Conservation (phyloP, 768 basidiomycete species). For the Psilocybe tampanensis region DNA sequence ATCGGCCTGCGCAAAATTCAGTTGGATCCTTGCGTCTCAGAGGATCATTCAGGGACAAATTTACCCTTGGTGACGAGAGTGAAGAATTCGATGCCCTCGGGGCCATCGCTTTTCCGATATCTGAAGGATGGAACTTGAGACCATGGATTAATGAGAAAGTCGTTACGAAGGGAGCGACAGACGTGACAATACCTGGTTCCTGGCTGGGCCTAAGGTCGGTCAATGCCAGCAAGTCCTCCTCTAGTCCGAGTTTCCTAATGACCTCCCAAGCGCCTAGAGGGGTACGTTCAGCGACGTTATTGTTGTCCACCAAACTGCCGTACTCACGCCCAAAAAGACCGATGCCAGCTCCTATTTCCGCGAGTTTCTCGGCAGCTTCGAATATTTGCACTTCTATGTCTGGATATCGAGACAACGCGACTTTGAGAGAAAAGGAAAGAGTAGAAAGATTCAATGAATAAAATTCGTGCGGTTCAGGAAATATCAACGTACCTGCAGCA, state of each 20-base stretch:
- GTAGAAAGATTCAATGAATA: neutral
- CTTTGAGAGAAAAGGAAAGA: conserved; percentile 24
- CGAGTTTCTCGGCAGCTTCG: conserved; percentile 50
- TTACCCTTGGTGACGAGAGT: conserved; percentile 59
- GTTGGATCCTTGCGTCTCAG: neutral
- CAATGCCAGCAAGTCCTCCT: conserved; percentile 42
- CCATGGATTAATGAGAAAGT: conserved; percentile 2
- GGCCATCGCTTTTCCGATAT: conserved; percentile 65
- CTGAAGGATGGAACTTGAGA: conserved; percentile 50
- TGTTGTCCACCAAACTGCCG: neutral
- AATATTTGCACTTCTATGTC: conserved; percentile 61
- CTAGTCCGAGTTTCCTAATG: conserved; percentile 46
- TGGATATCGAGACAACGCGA: conserved; percentile 48
- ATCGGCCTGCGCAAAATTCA: conserved; percentile 36
- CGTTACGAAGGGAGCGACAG: neutral
- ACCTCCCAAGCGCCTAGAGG: conserved; percentile 50
- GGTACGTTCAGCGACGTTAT: neutral
- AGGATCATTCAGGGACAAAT: conserved; percentile 1
- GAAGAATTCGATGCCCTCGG: conserved; percentile 54
- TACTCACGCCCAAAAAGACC: conserved; percentile 50
- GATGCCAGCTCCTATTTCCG: conserved; percentile 66
- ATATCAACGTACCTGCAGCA: conserved; percentile 34
- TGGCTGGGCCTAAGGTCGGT: conserved; percentile 40
- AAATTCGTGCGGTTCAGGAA: neutral
- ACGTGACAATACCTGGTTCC: conserved; percentile 37